These are phyloP conservation scores for Basipetospora chlamydospora DNA, from an alignment of 2,329 filamentous ascomycete species.

Conservation along the genomic window DNA sequence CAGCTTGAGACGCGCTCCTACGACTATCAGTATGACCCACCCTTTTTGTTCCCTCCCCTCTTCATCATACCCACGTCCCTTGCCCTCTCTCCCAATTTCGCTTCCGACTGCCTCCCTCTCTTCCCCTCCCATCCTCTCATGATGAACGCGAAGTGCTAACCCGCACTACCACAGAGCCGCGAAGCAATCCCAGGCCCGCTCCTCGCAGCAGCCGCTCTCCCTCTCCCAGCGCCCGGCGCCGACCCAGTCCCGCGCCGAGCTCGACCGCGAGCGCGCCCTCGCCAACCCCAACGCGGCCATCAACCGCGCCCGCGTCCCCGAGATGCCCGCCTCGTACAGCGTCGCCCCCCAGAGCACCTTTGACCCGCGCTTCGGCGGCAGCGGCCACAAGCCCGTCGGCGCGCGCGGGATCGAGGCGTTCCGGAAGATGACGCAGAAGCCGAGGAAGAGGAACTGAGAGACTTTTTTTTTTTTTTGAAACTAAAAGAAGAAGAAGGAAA, in stretches of 20 bases:
- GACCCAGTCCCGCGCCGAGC: slow-evolving; percentile 25
- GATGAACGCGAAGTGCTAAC: not conserved
- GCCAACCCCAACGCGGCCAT: slow-evolving; percentile 37
- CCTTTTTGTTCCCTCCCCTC: slow-evolving; percentile 4
- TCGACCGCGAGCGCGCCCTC: slow-evolving; percentile 43
- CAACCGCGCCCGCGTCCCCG: slow-evolving; percentile 42
- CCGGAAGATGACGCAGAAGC: slow-evolving; percentile 49
- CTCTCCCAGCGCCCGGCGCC: slow-evolving; percentile 33
- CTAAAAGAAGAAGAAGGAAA: not conserved
- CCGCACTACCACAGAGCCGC: slow-evolving; percentile 27
- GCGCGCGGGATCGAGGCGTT: slow-evolving; percentile 51
- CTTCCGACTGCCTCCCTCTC: not conserved
- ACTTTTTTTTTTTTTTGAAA: slow-evolving; percentile 1
- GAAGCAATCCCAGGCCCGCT: slow-evolving; percentile 35
- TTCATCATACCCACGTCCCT: not conserved
- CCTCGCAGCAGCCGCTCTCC: slow-evolving; percentile 32
- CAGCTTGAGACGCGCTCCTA: slow-evolving; percentile 49
- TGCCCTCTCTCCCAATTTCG: slow-evolving; percentile 1
- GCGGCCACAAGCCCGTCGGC: slow-evolving; percentile 45
- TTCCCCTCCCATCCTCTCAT: not conserved
- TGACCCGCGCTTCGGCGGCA: slow-evolving; percentile 20
- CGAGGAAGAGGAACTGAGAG: slow-evolving; percentile 33
- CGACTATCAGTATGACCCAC: slow-evolving; percentile 41
- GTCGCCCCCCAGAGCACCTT: slow-evolving; percentile 49
- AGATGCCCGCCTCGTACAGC: slow-evolving; percentile 41